A percentile compares a stretch with the other conserved stretches of the same genome.
Evolutionary conservation across 257 asterid genomes (phyloP).

Genomic region (Solanum ossicruentum): DNA sequence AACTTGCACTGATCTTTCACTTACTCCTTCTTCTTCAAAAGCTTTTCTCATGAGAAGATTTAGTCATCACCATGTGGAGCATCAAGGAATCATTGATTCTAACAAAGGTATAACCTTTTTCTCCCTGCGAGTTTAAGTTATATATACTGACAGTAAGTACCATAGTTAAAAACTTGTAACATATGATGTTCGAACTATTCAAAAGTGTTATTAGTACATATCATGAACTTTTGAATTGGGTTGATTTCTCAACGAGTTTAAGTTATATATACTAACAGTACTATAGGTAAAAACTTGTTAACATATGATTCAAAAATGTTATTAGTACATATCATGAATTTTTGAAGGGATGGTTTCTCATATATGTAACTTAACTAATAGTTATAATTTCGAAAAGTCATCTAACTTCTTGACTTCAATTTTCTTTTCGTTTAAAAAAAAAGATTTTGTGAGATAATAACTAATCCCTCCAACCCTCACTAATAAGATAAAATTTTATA

Average conservation of each 20-base stretch:
- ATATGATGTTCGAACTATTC: too few relatives aligned
- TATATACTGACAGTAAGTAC: not conserved
- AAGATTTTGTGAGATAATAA: too few relatives aligned
- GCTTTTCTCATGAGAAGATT: not conserved
- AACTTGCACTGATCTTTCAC: slow-evolving; percentile 17
- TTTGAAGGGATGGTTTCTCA: not conserved
- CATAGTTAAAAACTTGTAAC: too few relatives aligned
- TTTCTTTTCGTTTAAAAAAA: too few relatives aligned
- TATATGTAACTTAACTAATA: too few relatives aligned
- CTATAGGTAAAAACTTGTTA: not conserved
- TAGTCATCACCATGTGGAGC: not conserved
- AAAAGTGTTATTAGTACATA: not conserved
- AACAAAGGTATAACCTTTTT: not conserved
- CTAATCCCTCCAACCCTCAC: too few relatives aligned
- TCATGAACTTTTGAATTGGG: not conserved
- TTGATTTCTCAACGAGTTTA: not conserved
- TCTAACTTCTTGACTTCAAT: too few relatives aligned
- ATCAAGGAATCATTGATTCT: not conserved
- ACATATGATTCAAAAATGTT: not conserved
- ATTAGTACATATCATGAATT: not conserved
- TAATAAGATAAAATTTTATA: too few relatives aligned
- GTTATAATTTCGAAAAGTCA: too few relatives aligned
- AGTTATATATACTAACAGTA: not conserved
- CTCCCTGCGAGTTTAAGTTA: not conserved
- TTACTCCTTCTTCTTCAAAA: slow-evolving; percentile 5